Conservation (phyloP, 176 grass and related monocot species). For the Juncus effusus region DNA sequence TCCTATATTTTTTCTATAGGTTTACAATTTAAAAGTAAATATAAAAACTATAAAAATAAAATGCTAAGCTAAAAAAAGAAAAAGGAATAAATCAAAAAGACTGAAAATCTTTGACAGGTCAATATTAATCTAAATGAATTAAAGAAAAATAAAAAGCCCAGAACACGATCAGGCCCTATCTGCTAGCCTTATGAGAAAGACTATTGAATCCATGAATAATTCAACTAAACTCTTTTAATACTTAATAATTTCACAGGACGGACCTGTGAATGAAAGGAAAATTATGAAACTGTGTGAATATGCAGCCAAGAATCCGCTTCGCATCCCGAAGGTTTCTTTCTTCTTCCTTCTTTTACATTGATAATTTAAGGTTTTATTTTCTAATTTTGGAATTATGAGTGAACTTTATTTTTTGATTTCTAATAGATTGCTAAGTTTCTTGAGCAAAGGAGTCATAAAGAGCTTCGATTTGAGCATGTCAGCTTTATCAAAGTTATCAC, state of each 20-base stretch:
- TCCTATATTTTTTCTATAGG: too few species aligned
- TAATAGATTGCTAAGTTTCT: slow-evolving; percentile 88
- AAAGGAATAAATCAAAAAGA: too few species aligned
- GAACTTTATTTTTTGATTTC: slow-evolving; percentile 19
- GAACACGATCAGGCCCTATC: too few species aligned
- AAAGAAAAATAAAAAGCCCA: too few species aligned
- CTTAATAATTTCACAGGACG: slow-evolving; percentile 44
- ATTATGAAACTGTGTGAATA: slow-evolving; percentile 97
- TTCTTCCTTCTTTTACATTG: slow-evolving; percentile 1
- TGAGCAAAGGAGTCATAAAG: slow-evolving; percentile 81
- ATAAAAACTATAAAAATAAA: too few species aligned
- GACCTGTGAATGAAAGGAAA: slow-evolving; percentile 76
- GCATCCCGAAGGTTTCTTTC: slow-evolving; percentile 73
- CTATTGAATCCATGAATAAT: too few species aligned
- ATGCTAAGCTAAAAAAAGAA: too few species aligned
- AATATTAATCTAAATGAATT: too few species aligned
- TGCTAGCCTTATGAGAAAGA: too few species aligned
- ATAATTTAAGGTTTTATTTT: slow-evolving; percentile 1
- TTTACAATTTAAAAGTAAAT: too few species aligned
- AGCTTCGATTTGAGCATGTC: slow-evolving; percentile 64
- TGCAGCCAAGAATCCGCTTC: slow-evolving; percentile 89
- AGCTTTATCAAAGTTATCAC: slow-evolving; percentile 88
- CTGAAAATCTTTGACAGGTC: too few species aligned
- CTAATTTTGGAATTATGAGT: slow-evolving; percentile 15
- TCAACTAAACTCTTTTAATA: too few species aligned